A percentile compares a stretch with the other conserved stretches of the same genome.
phyloP scores from a whole-genome alignment of 176 grass and related monocot species.

The Zea luxurians region DNA sequence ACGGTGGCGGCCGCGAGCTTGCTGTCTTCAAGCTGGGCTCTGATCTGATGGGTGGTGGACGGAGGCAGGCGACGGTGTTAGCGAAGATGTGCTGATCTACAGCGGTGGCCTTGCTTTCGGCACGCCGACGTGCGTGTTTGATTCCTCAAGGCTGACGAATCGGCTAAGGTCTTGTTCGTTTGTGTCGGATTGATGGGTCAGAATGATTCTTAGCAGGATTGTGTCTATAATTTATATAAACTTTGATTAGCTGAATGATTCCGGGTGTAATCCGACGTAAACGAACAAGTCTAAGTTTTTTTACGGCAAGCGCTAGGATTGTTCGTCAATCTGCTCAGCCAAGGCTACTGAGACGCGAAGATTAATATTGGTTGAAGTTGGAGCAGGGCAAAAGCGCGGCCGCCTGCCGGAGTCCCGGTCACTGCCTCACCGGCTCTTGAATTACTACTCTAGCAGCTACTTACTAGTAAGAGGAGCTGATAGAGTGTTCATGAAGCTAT shows the following conservation, averaged over 20 bases:
- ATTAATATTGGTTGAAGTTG: neutral
- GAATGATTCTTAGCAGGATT: too few species aligned
- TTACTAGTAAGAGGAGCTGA: too few species aligned
- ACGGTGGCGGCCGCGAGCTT: neutral
- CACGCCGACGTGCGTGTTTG: slow-evolving; percentile 12
- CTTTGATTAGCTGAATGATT: too few species aligned
- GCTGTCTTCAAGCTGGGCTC: slow-evolving; percentile 7
- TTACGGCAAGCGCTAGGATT: neutral
- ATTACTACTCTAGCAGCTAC: neutral
- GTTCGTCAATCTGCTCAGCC: neutral
- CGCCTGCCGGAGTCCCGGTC: neutral
- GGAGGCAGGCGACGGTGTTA: slow-evolving; percentile 6
- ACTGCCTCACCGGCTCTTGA: neutral
- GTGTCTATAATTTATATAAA: too few species aligned
- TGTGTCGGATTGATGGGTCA: too few species aligned
- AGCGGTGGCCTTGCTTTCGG: neutral
- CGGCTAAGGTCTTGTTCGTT: too few species aligned
- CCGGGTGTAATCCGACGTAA: too few species aligned
- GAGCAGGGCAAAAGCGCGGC: neutral
- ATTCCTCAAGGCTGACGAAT: neutral
- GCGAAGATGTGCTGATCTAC: neutral
- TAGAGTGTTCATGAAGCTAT: too few species aligned
- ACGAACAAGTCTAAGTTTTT: too few species aligned
- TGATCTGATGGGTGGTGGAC: slow-evolving; percentile 22
- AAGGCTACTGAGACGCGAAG: too few species aligned